Evolutionary conservation across 2,329 filamentous ascomycete genomes (phyloP), one percentile per base, ranked within the genome.

Genomic region (Didymellaceae sp.): DNA sequence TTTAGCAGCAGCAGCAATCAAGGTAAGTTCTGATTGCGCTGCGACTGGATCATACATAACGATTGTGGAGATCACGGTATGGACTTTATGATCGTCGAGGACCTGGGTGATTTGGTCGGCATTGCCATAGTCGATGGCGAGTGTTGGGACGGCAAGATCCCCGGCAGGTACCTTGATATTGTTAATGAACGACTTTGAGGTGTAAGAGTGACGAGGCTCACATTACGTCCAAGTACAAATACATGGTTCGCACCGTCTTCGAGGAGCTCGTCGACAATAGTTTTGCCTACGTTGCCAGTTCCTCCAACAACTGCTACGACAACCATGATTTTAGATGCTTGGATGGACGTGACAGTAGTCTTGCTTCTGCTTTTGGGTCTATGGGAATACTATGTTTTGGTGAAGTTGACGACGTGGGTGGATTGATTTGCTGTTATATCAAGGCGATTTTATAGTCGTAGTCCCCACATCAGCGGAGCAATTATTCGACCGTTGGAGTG

Each of bases 291-390:
- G n/a, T 66, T 67, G 18, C 78, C 78, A 1, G 74, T 76, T 11
- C 78, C 79, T 39, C 79, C 79, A 5, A 76, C 75, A 13, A 81
- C 72, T 40, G 76, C 79, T 30, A 81, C 66, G 16, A 74, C 62
- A 11, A 67, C 59, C 76, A 78, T 78, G 33, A 8, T 43, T 26
- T 14, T 3, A n/a, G n/a, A n/a, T n/a, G n/a, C n/a, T n/a, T n/a
- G n/a, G n/a, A n/a, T n/a, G n/a, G n/a, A n/a, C n/a, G n/a, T n/a
- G n/a, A n/a, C n/a, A n/a, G n/a, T n/a, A n/a, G n/a, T n/a, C n/a
- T n/a, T n/a, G n/a, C n/a, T n/a, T n/a, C n/a, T n/a, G n/a, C n/a
- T n/a, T n/a, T n/a, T n/a, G n/a, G n/a, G n/a, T n/a, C n/a, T n/a
- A n/a, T n/a, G n/a, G n/a, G n/a, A n/a, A n/a, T n/a, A n/a, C n/a